These are phyloP conservation scores for Sporothrix protearum DNA, from an alignment of 2,329 filamentous ascomycete genomes.

Conservation along the genomic window DNA sequence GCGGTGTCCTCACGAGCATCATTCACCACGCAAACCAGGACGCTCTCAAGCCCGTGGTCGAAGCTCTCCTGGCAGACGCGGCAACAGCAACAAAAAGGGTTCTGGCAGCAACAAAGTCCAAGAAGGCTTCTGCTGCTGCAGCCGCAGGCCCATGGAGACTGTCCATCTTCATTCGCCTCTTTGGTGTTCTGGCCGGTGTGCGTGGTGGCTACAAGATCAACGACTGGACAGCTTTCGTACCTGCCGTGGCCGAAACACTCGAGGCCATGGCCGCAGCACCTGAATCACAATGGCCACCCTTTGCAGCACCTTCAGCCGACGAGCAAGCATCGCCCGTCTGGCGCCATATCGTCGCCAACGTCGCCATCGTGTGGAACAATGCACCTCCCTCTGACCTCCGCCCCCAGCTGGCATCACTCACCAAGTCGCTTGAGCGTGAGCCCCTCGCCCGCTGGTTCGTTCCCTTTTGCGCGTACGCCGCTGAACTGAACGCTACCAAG, in stretches of 20 bases:
- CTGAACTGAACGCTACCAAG: conserved; percentile 66
- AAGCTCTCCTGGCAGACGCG: conserved; percentile 55
- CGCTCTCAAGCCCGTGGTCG: conserved; percentile 66
- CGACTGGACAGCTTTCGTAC: conserved; percentile 66
- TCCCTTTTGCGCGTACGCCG: conserved; percentile 77
- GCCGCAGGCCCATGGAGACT: conserved; percentile 40
- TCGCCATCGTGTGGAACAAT: conserved; percentile 66
- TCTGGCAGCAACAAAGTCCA: conserved; percentile 40
- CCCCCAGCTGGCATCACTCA: conserved; percentile 62
- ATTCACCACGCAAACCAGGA: conserved; percentile 77
- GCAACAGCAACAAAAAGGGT: conserved; percentile 32
- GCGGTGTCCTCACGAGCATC: conserved; percentile 73
- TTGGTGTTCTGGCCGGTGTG: conserved; percentile 72
- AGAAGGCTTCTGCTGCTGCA: conserved; percentile 30
- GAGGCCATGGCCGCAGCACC: conserved; percentile 37
- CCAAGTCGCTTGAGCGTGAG: conserved; percentile 61
- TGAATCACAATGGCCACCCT: conserved; percentile 3
- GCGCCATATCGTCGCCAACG: conserved; percentile 54
- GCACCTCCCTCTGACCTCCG: conserved; percentile 78
- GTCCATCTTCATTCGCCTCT: conserved; percentile 52
- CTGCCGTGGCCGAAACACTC: conserved; percentile 53
- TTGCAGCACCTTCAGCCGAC: neutral
- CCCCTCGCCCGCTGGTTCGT: conserved; percentile 71
- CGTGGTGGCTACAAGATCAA: conserved; percentile 71
- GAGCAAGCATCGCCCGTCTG: conserved; percentile 46